Conservation (phyloP, 148 eudicot genomes). For the Vaccinium corymbosum region DNA sequence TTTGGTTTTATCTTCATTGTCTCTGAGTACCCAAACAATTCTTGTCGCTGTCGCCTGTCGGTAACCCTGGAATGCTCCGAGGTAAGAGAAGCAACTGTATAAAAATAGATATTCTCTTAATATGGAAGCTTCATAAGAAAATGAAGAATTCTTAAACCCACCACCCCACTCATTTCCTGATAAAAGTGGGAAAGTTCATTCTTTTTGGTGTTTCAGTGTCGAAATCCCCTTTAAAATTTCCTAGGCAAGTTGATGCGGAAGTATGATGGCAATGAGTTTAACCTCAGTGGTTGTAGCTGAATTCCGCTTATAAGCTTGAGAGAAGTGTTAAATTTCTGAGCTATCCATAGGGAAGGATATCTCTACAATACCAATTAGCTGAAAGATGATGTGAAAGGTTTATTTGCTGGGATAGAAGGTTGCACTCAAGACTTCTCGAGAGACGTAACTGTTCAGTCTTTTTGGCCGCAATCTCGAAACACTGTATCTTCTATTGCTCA, state of each 20-base stretch:
- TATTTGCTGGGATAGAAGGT: neutral
- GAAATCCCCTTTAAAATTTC: neutral
- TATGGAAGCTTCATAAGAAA: neutral
- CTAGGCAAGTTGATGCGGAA: neutral
- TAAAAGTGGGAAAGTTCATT: neutral
- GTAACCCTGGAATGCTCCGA: neutral
- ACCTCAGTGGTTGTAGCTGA: neutral
- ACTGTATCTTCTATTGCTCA: neutral
- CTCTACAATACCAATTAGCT: neutral
- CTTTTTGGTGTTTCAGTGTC: neutral
- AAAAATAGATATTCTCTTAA: neutral
- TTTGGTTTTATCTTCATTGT: neutral
- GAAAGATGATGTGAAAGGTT: neutral
- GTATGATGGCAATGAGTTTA: neutral
- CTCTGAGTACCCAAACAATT: neutral
- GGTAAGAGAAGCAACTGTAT: neutral
- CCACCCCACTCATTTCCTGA: neutral
- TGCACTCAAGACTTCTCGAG: neutral
- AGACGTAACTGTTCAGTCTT: neutral
- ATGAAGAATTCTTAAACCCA: neutral
- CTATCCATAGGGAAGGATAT: too few relatives aligned
- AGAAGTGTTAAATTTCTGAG: neutral
- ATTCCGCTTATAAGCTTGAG: neutral
- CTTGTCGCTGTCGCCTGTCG: neutral
- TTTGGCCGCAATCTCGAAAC: neutral